These are phyloP conservation scores for Kregervanrija fluxuum DNA, from an alignment of 805 yeast species.

Conservation along the genomic window DNA sequence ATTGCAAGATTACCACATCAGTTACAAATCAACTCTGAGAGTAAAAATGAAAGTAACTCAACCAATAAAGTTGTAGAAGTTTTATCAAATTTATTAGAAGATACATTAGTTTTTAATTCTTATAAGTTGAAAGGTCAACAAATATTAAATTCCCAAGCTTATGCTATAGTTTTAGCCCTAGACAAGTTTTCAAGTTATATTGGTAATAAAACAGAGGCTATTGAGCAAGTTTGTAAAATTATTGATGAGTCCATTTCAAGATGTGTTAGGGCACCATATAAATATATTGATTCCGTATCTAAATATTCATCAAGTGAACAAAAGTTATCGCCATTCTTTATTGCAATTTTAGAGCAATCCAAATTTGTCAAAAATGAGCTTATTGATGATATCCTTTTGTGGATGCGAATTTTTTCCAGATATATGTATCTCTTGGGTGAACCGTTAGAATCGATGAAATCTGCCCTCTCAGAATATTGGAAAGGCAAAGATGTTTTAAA, in stretches of 20 bases:
- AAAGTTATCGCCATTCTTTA: conserved; percentile 44
- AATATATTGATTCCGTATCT: conserved; percentile 59
- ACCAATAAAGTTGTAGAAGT: conserved; percentile 39
- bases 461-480: conserved; percentile 12
- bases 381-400: conserved; percentile 24
- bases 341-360: conserved; percentile 64
- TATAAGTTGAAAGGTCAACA: conserved; percentile 17
- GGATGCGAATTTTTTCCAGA: conserved; percentile 46
- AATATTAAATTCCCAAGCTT: conserved; percentile 46
- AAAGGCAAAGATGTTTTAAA: conserved; percentile 2
- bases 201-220: conserved; percentile 8
- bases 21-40: conserved; percentile 12
- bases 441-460: conserved; percentile 26
- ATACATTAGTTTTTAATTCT: conserved; percentile 47
- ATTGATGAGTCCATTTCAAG: conserved; percentile 74
- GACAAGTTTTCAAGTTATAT: conserved; percentile 11
- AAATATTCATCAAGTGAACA: conserved; percentile 1
- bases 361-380: conserved; percentile 36
- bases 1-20: conserved; percentile 43
- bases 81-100: conserved; percentile 39
- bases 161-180: conserved; percentile 47
- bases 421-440: conserved; percentile 55
- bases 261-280: conserved; percentile 69
- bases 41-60: conserved; percentile 12
- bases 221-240: conserved; percentile 46